Base-by-base conservation (phyloP, 2,329 filamentous ascomycete species). In the Fonsecaea monophora region DNA sequence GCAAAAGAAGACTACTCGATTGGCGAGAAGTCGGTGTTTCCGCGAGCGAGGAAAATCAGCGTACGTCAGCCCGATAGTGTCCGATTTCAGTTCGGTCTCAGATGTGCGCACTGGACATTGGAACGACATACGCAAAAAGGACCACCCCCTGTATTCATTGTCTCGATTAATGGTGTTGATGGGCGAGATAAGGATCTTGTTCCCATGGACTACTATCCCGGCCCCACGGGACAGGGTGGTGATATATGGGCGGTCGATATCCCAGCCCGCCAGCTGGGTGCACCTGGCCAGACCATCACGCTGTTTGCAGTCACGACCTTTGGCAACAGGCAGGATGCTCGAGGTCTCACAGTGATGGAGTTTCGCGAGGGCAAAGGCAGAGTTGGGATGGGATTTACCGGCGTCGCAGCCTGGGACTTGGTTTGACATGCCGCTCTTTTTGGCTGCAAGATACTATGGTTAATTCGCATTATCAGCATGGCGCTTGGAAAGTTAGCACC, bases 171-270 rank as follows among this genome's bases (percentile, higher is more conserved):
- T 32, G 90, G 88, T 0, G 72, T 84, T 3, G 88, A 92, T 71
- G 91, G 91, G 0, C 81, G 85, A 7, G 86, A 89, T 59, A 85
- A 90, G 9, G 87, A 93, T 53, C 84, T 87, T 62, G 79, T 94
- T 1, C 87, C 91, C 0, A 86, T 97, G 62, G 86, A 91, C 58
- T 76, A 80, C 64, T 71, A 79, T 40, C 75, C 72, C 15, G 78
- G 76, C 4, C 75, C 74, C 5, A 72, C 77, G 3, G 76, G 76
- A 73, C 90, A 87, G n/a, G 90, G 94, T 67, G 91, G 90, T 13
- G 90, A 86, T 74, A 88, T 89, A 79, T 96, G 90, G 87, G 96
- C 92, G 88, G 79, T 88, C 1, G 94, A 97, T 78, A 85, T 97
- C 3, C 74, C 77, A 3, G 84, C 87, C 0, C 78, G 82, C 37